Percentiles rank a stretch among this genome's conserved stretches.
phyloP scores from a whole-genome alignment of 345 rosid genomes.

The Hibiscus syriacus region DNA sequence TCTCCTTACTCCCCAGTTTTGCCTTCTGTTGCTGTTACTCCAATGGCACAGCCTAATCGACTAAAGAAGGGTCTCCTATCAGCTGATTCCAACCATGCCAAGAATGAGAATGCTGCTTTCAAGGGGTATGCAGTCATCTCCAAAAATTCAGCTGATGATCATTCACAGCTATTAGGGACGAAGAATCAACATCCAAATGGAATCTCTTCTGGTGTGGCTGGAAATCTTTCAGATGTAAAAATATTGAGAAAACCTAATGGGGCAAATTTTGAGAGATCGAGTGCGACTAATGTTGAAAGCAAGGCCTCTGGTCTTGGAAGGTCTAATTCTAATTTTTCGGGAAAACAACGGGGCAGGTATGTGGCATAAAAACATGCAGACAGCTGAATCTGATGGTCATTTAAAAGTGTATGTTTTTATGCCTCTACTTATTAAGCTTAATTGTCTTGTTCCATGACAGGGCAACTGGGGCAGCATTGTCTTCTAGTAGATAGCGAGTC shows the following conservation, averaged over 20 bases:
- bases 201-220: conserved; percentile 28
- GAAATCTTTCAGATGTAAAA: conserved; percentile 37
- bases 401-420: not conserved
- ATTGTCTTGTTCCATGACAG: conserved; percentile 22
- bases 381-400: not conserved
- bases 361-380: not conserved
- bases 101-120: conserved; percentile 13
- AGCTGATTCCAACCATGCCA: conserved; percentile 25
- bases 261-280: conserved; percentile 26
- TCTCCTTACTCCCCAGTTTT: conserved; percentile 61
- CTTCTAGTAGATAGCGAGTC: conserved; percentile 33
- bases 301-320: conserved; percentile 38
- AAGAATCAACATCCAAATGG: conserved; percentile 35
- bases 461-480: conserved; percentile 28
- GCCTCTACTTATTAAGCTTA: not conserved
- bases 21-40: conserved; percentile 88
- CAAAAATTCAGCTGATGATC: conserved; percentile 15
- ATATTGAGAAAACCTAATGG: conserved; percentile 53
- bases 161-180: no score
- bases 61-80: conserved; percentile 38
- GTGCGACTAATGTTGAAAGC: conserved; percentile 22
- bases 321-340: conserved; percentile 28
- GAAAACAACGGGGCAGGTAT: conserved; percentile 61
- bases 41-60: conserved; percentile 81
- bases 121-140: conserved; percentile 5